A percentile compares a stretch with the other conserved stretches of the same genome.
Evolutionary conservation across 441 rosid genomes (phyloP).

Genomic region (Daphne laureola): DNA sequence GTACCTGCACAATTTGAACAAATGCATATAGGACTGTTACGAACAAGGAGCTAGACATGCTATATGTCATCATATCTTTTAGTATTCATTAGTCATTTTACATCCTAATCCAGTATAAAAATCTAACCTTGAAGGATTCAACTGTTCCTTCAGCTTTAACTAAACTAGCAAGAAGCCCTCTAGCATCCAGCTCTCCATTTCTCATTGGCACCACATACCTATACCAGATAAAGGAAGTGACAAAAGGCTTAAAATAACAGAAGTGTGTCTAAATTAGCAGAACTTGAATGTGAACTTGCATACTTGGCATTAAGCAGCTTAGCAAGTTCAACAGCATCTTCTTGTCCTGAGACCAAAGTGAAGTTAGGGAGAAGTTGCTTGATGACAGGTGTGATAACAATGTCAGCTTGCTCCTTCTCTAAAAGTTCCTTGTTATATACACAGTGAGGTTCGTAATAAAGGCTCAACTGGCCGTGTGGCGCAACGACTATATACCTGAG

Average conservation of each 20-base stretch:
- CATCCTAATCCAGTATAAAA: conserved; percentile 2
- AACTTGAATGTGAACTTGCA: background rate
- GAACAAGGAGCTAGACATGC: too few relatives aligned
- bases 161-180: conserved; percentile 59
- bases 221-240: conserved; percentile 10
- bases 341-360: conserved; percentile 88
- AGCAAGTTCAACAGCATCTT: conserved; percentile 84
- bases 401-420: conserved; percentile 62
- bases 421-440: conserved; percentile 47
- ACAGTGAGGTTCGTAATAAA: conserved; percentile 89
- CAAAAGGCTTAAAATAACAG: background rate
- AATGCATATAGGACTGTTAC: background rate
- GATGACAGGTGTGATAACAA: conserved; percentile 79
- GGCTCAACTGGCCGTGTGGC: conserved; percentile 46
- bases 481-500: conserved; percentile 59
- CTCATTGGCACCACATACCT: conserved; percentile 77
- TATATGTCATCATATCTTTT: background rate
- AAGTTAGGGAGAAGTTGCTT: conserved; percentile 87
- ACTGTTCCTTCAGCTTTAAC: conserved; percentile 56
- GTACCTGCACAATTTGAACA: background rate
- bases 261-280: background rate
- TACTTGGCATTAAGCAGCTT: conserved; percentile 71
- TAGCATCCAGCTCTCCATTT: conserved; percentile 78
- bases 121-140: conserved; percentile 70
- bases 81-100: conserved; percentile 4